phyloP scores from a whole-genome alignment of 495 filamentous ascomycete species.

The Clohesyomyces aquaticus region DNA sequence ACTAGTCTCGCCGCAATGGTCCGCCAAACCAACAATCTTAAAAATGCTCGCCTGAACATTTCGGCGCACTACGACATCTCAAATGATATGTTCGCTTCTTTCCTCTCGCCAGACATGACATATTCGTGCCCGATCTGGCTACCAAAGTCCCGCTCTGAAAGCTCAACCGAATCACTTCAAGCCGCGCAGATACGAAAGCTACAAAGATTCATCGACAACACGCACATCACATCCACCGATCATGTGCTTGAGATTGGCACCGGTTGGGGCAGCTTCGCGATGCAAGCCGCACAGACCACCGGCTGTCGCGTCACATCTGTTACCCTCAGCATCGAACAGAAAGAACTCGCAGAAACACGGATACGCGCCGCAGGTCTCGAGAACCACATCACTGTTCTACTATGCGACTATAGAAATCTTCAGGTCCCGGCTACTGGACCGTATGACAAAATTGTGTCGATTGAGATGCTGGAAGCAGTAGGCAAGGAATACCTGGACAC shows the following conservation, averaged over 20 bases:
- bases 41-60: slow-evolving; percentile 67
- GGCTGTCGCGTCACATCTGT: slow-evolving; percentile 66
- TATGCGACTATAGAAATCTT: slow-evolving; percentile 65
- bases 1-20: slow-evolving; percentile 56
- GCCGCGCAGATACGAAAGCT: slow-evolving; percentile 70
- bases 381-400: slow-evolving; percentile 58
- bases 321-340: slow-evolving; percentile 65
- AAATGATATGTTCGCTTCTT: slow-evolving; percentile 73
- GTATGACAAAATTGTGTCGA: slow-evolving; percentile 71
- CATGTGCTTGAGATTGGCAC: slow-evolving; percentile 72
- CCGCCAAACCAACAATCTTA: slow-evolving; percentile 64
- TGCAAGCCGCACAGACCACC: slow-evolving; percentile 61
- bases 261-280: slow-evolving; percentile 70
- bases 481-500: slow-evolving; percentile 64
- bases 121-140: slow-evolving; percentile 76
- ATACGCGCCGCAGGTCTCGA: slow-evolving; percentile 58
- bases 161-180: slow-evolving; percentile 58
- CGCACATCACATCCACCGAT: slow-evolving; percentile 62
- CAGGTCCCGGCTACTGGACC: slow-evolving; percentile 52
- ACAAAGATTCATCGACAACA: slow-evolving; percentile 61
- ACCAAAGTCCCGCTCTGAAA: slow-evolving; percentile 43
- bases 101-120: slow-evolving; percentile 74
- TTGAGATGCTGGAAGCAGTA: slow-evolving; percentile 79
- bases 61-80: slow-evolving; percentile 75
- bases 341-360: slow-evolving; percentile 60